phyloP scores from a whole-genome alignment of 164 flowering plant genomes.

The Vitis rupestris region DNA sequence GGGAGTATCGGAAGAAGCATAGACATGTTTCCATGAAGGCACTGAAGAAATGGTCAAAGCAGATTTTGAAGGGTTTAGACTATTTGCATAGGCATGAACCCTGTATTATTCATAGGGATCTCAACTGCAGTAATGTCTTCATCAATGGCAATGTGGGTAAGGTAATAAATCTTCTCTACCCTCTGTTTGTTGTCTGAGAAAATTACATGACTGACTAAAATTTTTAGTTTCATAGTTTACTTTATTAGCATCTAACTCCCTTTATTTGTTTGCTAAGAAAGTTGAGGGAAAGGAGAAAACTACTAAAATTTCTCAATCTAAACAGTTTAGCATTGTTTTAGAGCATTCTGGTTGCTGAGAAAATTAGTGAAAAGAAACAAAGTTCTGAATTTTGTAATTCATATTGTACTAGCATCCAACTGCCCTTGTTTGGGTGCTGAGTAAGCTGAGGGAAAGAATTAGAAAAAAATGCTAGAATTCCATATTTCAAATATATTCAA shows the following conservation, averaged over 20 bases:
- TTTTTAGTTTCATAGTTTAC: background rate
- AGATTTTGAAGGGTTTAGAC: constrained; percentile 63
- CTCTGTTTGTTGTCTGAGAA: background rate
- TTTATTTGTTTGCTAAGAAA: background rate
- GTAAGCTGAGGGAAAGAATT: too few relatives aligned
- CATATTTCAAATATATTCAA: too few relatives aligned
- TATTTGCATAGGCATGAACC: constrained; percentile 76
- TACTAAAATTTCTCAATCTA: background rate
- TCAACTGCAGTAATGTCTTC: constrained; percentile 80
- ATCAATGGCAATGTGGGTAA: constrained; percentile 82
- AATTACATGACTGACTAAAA: background rate
- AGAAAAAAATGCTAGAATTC: too few relatives aligned
- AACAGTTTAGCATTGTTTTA: too few relatives aligned
- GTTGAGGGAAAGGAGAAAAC: background rate
- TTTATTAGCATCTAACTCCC: background rate
- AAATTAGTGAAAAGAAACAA: too few relatives aligned
- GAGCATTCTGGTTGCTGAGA: too few relatives aligned
- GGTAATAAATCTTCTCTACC: constrained; percentile 28
- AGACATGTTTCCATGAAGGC: constrained; percentile 67
- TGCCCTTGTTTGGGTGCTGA: too few relatives aligned
- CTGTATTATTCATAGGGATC: constrained; percentile 78
- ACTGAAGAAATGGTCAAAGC: constrained; percentile 79
- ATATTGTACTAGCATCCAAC: too few relatives aligned
- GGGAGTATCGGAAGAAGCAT: constrained; percentile 77
- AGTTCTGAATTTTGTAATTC: too few relatives aligned